Base-by-base conservation (phyloP, 2,329 filamentous ascomycete species). In the Didymosphaeria variabile region DNA sequence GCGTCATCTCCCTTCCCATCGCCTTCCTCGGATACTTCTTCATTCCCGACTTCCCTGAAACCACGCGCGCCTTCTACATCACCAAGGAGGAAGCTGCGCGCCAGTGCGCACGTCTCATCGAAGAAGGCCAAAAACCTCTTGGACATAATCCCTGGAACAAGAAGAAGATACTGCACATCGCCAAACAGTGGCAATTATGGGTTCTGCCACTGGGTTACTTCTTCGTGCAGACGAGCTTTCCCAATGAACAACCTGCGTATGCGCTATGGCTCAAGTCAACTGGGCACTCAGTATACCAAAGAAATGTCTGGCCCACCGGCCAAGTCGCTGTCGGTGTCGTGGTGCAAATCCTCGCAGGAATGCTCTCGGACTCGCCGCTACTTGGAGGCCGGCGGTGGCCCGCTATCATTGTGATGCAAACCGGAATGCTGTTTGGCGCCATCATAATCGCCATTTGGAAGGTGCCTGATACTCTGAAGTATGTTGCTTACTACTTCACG, bases 151-250 rank as follows among this genome's bases (percentile, higher is more conserved):
- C 67, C 0, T 73, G 69, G 69, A 67, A 55, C 12, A 58, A 79
- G 0, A 77, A 79, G 52, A 81, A 83, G 2, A 79, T 84, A 54
- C 78, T 79, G 59, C 72, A 79, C 13, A 78, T 79, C 1, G 65
- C 81, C 5, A 71, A 72, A 34, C 74, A 81, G 7, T 84, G 82
- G 82, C 82, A 84, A 62, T 83, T 84, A 19, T 84, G 78, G 78
- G 74, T 83, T 0, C 81, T 84, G 50, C 77, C 83, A 1, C 69
- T 79, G 3, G 81, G 79, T 50, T 84, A 83, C 61, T 81, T 80
- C 77, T 82, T 66, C 65, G 81, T 77, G 1, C 67, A 67, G 50
- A 60, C 62, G 1, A 73, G 71, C 38, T 67, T 62, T 38, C 64
- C 65, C 1, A 47, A 19, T n/a, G 58, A 69, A 10, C 71, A 72